Evolutionary conservation across 768 basidiomycete genomes (phyloP).

Genomic region (Candolleomyces efflorescens): DNA sequence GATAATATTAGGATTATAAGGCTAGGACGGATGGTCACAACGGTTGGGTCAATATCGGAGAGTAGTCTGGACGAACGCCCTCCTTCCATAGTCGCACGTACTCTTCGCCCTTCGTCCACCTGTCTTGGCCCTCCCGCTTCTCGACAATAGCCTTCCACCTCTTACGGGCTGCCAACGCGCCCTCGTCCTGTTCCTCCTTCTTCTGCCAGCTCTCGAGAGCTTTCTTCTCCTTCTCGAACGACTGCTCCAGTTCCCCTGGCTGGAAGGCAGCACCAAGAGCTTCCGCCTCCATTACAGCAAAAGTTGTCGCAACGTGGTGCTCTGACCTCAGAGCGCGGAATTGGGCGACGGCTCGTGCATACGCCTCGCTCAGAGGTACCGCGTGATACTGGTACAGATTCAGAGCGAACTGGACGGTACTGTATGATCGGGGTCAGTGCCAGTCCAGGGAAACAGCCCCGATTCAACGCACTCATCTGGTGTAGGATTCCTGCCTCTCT

Average conservation of each 20-base stretch:
- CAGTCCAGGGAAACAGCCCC: neutral
- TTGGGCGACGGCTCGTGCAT: conserved; percentile 73
- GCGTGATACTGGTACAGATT: conserved; percentile 68
- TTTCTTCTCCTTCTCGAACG: conserved; percentile 58
- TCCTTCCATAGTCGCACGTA: conserved; percentile 72
- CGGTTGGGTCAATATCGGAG: conserved; percentile 47
- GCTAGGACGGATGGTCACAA: conserved; percentile 12
- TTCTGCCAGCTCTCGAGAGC: conserved; percentile 57
- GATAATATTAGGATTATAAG: neutral
- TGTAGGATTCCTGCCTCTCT: conserved; percentile 77
- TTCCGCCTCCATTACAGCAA: conserved; percentile 80
- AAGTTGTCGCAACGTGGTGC: conserved; percentile 68
- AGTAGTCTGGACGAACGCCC: conserved; percentile 64
- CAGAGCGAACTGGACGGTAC: conserved; percentile 75
- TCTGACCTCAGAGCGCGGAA: conserved; percentile 87
- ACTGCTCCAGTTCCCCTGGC: conserved; percentile 54
- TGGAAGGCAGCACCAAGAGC: conserved; percentile 64
- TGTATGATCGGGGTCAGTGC: conserved; percentile 31
- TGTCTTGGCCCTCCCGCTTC: conserved; percentile 33
- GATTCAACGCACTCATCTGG: conserved; percentile 78
- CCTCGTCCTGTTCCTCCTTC: conserved; percentile 52
- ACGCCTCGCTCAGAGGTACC: conserved; percentile 72
- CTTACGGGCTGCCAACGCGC: conserved; percentile 62
- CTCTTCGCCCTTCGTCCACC: conserved; percentile 72
- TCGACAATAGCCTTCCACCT: conserved; percentile 72